These are phyloP conservation scores for Colletotrichum australisinense DNA, from an alignment of 2,329 filamentous ascomycete genomes.

Conservation along the genomic window DNA sequence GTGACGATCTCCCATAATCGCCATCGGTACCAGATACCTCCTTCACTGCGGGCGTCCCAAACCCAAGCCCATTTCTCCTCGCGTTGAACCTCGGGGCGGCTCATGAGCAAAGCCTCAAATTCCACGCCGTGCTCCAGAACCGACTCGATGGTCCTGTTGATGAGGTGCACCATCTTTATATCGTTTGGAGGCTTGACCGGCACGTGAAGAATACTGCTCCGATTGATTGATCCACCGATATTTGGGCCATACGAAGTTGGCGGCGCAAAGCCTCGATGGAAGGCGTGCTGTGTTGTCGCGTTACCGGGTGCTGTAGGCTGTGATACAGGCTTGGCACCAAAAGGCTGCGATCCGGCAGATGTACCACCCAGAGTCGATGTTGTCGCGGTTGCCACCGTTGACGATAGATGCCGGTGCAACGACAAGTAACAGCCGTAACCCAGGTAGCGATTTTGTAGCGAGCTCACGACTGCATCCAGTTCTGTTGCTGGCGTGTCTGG, in stretches of 20 bases:
- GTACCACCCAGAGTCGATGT: constrained; percentile 54
- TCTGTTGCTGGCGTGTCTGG: constrained; percentile 85
- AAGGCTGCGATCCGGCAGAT: constrained; percentile 70
- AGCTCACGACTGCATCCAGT: constrained; percentile 83
- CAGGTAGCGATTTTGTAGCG: constrained; percentile 84
- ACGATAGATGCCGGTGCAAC: constrained; percentile 85
- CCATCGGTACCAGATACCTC: constrained; percentile 93
- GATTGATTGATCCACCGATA: constrained; percentile 52
- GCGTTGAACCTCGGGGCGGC: constrained; percentile 81
- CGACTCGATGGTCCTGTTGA: constrained; percentile 88
- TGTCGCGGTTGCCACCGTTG: constrained; percentile 66
- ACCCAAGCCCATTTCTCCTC: constrained; percentile 96
- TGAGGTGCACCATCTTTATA: constrained; percentile 81
- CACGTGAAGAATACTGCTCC: constrained; percentile 69
- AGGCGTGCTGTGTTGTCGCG: constrained; percentile 55
- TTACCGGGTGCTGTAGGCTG: constrained; percentile 50
- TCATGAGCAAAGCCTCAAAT: constrained; percentile 94
- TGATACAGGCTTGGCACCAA: constrained; percentile 78
- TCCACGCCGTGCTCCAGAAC: constrained; percentile 84
- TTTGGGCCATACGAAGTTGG: constrained; percentile 73
- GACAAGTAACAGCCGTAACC: constrained; percentile 86
- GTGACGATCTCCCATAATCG: constrained; percentile 89
- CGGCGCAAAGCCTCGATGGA: constrained; percentile 77
- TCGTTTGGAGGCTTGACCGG: constrained; percentile 82
- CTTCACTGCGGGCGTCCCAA: constrained; percentile 84